phyloP scores from a whole-genome alignment of 2,329 filamentous ascomycete species.

The Epichloe festucae region DNA sequence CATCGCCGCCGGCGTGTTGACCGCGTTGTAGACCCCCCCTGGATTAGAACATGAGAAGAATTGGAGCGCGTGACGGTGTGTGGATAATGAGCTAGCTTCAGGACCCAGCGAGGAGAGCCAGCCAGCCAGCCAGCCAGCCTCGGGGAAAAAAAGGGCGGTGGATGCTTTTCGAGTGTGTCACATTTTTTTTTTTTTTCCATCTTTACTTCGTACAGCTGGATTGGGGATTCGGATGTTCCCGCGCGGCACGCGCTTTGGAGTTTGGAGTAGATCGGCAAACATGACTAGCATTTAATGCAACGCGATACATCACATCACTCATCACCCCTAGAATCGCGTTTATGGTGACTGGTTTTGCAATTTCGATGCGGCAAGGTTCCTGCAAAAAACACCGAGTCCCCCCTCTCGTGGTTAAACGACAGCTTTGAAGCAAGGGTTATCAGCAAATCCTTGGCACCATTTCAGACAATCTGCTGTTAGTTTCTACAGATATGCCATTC shows the following conservation, averaged over 20 bases:
- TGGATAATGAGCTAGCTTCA: conserved; percentile 1
- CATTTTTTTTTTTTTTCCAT: not conserved
- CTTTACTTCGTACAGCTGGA: not conserved
- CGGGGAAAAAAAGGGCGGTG: not conserved
- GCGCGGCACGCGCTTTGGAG: not conserved
- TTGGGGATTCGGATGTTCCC: not conserved
- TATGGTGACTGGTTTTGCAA: not conserved
- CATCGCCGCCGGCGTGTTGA: conserved; percentile 24
- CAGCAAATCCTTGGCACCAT: not conserved
- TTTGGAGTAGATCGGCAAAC: not conserved
- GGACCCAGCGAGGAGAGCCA: not conserved
- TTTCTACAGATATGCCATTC: not conserved
- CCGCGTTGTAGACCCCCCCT: conserved; percentile 20
- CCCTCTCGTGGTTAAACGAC: not conserved
- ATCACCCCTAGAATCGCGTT: not conserved
- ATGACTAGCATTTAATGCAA: not conserved
- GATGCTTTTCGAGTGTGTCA: not conserved
- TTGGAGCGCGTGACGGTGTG: not conserved
- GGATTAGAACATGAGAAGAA: not conserved
- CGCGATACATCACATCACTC: not conserved
- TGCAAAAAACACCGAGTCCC: no score
- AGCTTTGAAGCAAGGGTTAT: no score
- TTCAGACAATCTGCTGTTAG: not conserved
- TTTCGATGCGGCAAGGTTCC: no score
- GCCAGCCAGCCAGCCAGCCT: not conserved